Percentiles rank a stretch among this genome's conserved stretches.
Conservation (phyloP, 768 basidiomycete genomes). For the Lactarius quietus region DNA sequence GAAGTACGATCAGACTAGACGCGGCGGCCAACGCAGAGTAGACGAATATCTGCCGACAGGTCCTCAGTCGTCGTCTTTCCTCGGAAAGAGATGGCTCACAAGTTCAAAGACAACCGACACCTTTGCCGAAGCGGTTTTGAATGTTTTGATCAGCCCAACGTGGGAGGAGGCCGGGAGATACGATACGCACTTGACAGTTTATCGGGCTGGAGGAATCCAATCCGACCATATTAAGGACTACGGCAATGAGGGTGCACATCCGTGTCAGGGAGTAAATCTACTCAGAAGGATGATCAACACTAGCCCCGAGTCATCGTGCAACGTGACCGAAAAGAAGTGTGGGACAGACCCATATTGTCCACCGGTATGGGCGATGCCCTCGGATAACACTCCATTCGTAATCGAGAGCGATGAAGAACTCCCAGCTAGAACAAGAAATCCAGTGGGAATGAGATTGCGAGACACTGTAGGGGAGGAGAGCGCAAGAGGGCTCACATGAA, state of each 20-base stretch:
- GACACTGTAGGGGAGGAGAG: too few species aligned
- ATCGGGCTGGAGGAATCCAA: neutral
- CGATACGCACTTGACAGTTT: slow-evolving; percentile 13
- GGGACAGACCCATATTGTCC: slow-evolving; percentile 13
- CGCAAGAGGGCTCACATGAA: slow-evolving; percentile 3
- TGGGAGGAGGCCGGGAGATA: neutral
- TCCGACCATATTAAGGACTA: neutral
- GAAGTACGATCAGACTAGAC: slow-evolving; percentile 8
- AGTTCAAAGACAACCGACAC: neutral
- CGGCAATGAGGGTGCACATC: neutral
- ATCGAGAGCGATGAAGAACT: neutral
- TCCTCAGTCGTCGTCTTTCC: neutral
- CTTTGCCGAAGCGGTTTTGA: neutral
- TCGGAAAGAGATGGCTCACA: neutral
- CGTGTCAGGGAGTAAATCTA: slow-evolving; percentile 21
- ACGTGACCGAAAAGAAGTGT: neutral
- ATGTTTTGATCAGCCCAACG: too few species aligned
- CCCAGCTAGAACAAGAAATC: neutral
- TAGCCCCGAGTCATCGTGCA: neutral
- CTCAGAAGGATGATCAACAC: neutral
- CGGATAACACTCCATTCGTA: slow-evolving; percentile 1
- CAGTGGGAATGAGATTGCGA: too few species aligned
- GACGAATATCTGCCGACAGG: neutral
- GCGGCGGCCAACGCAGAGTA: neutral
- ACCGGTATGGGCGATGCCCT: slow-evolving; percentile 8